Evolutionary conservation across 2,329 filamentous ascomycete species (phyloP), one percentile per base, ranked within the genome.

Genomic region (Alternaria burnsii): DNA sequence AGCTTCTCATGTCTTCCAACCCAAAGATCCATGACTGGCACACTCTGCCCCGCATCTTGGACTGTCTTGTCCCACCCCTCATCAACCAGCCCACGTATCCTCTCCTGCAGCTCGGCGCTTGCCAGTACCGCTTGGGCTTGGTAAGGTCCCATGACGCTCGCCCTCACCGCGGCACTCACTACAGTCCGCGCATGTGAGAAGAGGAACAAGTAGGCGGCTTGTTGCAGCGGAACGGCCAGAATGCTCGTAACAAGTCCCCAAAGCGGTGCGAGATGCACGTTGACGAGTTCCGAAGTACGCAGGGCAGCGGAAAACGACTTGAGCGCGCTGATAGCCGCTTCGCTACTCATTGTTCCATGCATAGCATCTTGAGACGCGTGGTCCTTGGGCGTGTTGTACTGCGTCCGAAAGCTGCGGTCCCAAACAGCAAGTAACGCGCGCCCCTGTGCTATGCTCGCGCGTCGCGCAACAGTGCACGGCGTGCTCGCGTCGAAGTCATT

Each of bases 21-120:
- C 91, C 92, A 95, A 32, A 95, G 76, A 80, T 95, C 92, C 86
- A 94, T 88, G 2, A 89, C 85, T 1, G 92, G 92, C 63, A 93
- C 88, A 56, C 83, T 88, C 81, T 94, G 91, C 5, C 89, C 91
- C 4, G 91, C 91, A 63, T 89, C 85, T 58, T 91, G 88, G 0
- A 89, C 81, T 1, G 70, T 76, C 58, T 82, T 86, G 14, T 82
- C 68, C 86, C 86, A 89, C 70, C 89, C 88, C 58, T 85, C 79
- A 52, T 84, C 81, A 9, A 94, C 83, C 58, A 88, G 83, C 2
- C 78, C 81, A 24, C 82, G 77, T 24, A 94, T 86, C 68, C 87
- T 80, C 3, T 72, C 74, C 77, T 88, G 87, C 57, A 92, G 82
- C 61, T 83, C 81, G 20, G 71, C 76, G 40, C 87, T 85, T 2